phyloP scores from a whole-genome alignment of 805 yeast genomes.

The Metschnikowia peoriensis region DNA sequence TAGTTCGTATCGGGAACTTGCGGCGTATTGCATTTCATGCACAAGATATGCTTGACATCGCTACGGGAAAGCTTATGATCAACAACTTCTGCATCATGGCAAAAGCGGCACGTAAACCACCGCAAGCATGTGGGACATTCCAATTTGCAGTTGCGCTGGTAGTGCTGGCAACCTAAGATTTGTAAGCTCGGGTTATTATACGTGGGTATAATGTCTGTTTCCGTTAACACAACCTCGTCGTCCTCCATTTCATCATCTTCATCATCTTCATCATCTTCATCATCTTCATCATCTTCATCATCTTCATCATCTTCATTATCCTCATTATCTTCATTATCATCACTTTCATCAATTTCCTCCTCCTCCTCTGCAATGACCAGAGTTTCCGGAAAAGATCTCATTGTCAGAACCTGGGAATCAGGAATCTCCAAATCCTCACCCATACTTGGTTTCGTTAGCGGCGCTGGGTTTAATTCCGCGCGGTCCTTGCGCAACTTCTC shows the following conservation, averaged over 20 bases:
- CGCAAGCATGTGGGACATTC: conserved; percentile 72
- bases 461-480: not conserved
- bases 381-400: not conserved
- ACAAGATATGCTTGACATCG: conserved; percentile 65
- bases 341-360: not conserved
- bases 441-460: too few species aligned
- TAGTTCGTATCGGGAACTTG: conserved; percentile 67
- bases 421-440: too few species aligned
- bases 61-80: conserved; percentile 59
- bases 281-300: not conserved
- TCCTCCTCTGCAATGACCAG: not conserved
- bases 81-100: conserved; percentile 67
- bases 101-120: conserved; percentile 82
- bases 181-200: conserved; percentile 43
- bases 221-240: conserved; percentile 48
- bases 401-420: too few species aligned
- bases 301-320: not conserved
- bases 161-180: conserved; percentile 76
- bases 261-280: not conserved
- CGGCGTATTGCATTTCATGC: conserved; percentile 76
- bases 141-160: conserved; percentile 76
- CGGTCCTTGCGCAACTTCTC: not conserved
- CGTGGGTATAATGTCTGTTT: conserved; percentile 47
- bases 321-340: not conserved
- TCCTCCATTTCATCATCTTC: conserved; percentile 17